Conservation (phyloP, 768 basidiomycete species). For the Suillus hirtellus region DNA sequence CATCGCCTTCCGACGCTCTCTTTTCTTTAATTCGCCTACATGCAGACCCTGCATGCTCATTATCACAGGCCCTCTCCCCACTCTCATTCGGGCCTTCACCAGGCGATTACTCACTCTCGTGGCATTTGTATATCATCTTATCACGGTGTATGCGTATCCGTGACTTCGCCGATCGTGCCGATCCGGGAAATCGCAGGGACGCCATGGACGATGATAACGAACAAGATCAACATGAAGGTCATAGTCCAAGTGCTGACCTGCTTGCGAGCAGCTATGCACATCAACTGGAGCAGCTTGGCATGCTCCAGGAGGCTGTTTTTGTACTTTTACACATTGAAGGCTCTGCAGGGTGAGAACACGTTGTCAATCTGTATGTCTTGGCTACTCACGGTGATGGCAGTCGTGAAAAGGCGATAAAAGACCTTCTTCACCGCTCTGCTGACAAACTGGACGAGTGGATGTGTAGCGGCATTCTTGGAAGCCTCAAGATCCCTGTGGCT, state of each 20-base stretch:
- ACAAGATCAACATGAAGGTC: constrained; percentile 63
- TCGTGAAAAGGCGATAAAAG: constrained; percentile 79
- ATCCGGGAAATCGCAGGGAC: constrained; percentile 38
- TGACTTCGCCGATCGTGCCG: constrained; percentile 84
- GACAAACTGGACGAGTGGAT: constrained; percentile 71
- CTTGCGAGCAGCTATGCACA: constrained; percentile 83
- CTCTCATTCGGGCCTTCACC: constrained; percentile 74
- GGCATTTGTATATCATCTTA: constrained; percentile 91
- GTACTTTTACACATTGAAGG: constrained; percentile 88
- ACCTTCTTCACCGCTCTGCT: constrained; percentile 72
- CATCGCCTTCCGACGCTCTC: constrained; percentile 65
- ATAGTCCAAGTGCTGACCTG: constrained; percentile 81
- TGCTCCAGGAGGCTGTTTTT: constrained; percentile 86
- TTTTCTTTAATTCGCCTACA: constrained; percentile 81
- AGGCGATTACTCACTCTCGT: constrained; percentile 80
- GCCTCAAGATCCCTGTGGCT: constrained; percentile 73
- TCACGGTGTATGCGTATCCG: constrained; percentile 80
- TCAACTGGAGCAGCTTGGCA: constrained; percentile 78
- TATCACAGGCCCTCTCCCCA: constrained; percentile 69
- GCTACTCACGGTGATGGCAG: constrained; percentile 42
- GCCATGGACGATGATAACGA: constrained; percentile 41
- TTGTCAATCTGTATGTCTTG: constrained; percentile 6
- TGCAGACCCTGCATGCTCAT: constrained; percentile 68
- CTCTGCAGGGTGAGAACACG: constrained; percentile 62
- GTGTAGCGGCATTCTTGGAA: constrained; percentile 68